Evolutionary conservation across 2,329 filamentous ascomycete species (phyloP), one percentile per base, ranked within the genome.

Genomic region (Biscogniauxia marginata): DNA sequence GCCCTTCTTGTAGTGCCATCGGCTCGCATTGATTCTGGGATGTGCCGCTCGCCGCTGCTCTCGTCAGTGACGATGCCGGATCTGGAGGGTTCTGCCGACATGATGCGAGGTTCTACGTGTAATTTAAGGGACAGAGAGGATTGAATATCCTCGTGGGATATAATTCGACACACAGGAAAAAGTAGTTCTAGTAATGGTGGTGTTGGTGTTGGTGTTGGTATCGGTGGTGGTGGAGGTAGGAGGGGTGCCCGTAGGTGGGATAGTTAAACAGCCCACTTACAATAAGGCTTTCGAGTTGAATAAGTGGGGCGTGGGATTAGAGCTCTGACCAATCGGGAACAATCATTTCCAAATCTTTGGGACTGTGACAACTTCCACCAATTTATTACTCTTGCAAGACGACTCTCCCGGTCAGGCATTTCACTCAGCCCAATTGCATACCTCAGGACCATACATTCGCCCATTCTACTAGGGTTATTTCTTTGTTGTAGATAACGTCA

Each of bases 1-100:
- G 96, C 93, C 70, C 90, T 96, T 55, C 95, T 86, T n/a, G 90
- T 90, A 50, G 89, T 91, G 56, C 95, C 95, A 71, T 99, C 95
- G 21, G 95, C 77, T 53, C 96, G 89, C 46, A 85, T 79, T 0
- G 93, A 98, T 46, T 93, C 84, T 22, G 95, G 95, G 56, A 99
- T 98, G 66, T 92, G 88, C 46, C 93, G 90, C 70, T 92, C 85
- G 70, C 95, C 96, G 64, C 85, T 90, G 61, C 74, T 72, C 50
- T 86, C 83, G 71, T 93, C 87, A 52, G 88, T 88, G 66, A 93
- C 88, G 70, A 93, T 93, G 64, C 90, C 90, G 44, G 90, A 79
- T 50, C 83, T 86, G 55, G 84, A 79, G 43, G 82, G 76, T 59
- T 74, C 75, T 55, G 74, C 77, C 59, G 79, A 77, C 82, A 79